Conservation (phyloP, 2,329 filamentous ascomycete species). For the Stagonosporopsis chrysanthemi region DNA sequence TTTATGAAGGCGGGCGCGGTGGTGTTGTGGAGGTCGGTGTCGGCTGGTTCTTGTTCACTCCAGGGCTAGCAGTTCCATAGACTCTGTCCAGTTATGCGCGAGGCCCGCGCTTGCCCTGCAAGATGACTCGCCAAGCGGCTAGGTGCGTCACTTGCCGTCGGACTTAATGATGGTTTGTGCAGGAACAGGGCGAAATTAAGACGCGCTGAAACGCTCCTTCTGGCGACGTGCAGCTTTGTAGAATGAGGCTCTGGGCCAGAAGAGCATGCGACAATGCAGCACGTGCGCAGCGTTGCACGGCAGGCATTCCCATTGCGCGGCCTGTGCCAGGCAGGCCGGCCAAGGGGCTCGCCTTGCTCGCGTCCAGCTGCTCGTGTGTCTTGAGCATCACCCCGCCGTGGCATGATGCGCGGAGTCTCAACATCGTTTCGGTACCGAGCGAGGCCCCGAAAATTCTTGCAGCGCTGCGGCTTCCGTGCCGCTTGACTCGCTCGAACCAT, state of each 20-base stretch:
- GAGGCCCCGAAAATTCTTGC: constrained; percentile 18
- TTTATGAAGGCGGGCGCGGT: constrained; percentile 18
- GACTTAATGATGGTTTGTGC: constrained; percentile 18
- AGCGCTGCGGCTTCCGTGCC: constrained; percentile 11
- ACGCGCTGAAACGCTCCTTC: constrained; percentile 1
- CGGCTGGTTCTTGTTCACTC: constrained; percentile 15
- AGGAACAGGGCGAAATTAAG: constrained; percentile 13
- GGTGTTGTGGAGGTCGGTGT: constrained; percentile 19
- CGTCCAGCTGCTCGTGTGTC: constrained; percentile 6
- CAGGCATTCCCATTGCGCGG: constrained; percentile 9
- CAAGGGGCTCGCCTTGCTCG: constrained; percentile 24
- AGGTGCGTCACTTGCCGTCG: constrained; percentile 13
- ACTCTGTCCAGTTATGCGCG: constrained; percentile 12
- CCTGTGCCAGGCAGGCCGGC: neutral
- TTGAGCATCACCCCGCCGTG: constrained; percentile 24
- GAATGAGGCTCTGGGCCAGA: constrained; percentile 19
- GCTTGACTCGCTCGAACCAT: constrained; percentile 18
- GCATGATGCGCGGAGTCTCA: constrained; percentile 27
- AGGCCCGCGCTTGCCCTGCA: constrained; percentile 14
- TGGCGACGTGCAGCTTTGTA: constrained; percentile 17
- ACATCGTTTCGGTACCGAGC: constrained; percentile 25
- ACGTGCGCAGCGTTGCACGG: constrained; percentile 16
- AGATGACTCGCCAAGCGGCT: constrained; percentile 19
- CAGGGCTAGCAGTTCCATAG: constrained; percentile 9
- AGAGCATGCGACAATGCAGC: constrained; percentile 20